Base-by-base conservation (phyloP, 805 yeast species). In the Danielozyma ontarioensis region DNA sequence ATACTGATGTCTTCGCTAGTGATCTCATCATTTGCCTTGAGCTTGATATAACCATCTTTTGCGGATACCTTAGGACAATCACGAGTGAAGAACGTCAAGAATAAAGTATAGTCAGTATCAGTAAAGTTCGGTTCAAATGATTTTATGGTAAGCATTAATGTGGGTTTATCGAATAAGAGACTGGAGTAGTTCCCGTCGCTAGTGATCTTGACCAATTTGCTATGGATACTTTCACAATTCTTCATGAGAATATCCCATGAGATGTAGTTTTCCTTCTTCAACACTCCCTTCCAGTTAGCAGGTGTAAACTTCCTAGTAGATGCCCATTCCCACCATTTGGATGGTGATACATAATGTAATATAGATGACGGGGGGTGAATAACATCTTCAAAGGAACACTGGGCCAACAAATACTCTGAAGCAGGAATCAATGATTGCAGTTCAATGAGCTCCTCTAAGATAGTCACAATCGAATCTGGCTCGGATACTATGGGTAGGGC, bases 1-100 rank as follows among this genome's bases (percentile, higher is more conserved):
- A 65, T 50, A 7, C 52, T 52, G 8, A 55, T 45, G 27, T 65
- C 72, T 21, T 53, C 55, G 4, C 53, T 55, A 1, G 54, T 39
- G 5, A 64, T 42, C 1, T 26, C 32, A 6, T 23, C 4, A 22
- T 26, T 2, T 25, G 34, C 22, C 14, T 39, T 46, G 25, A 60
- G 43, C 43, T 61, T 61, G 4, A 56, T 40, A 26, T 41, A 50
- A 10, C 10, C 22, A 6, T 19, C 22, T 19, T 6, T 6, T 10
- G 10, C 22, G 8, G 22, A 6, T 6, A 19, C 10, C 8, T 10
- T 6, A 19, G 22, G 22, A 10, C 6, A 6, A 10, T 19, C 22
- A 6, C 22, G 6, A 10, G 22, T 19, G 22, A 19, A 19, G 22
- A 19, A 19, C 8, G 10, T 19, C 8, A 19, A 6, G 22, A 19